Evolutionary conservation across 2,329 filamentous ascomycete genomes (phyloP), one percentile per base, ranked within the genome.

Genomic region (Blumeriella jaapii): DNA sequence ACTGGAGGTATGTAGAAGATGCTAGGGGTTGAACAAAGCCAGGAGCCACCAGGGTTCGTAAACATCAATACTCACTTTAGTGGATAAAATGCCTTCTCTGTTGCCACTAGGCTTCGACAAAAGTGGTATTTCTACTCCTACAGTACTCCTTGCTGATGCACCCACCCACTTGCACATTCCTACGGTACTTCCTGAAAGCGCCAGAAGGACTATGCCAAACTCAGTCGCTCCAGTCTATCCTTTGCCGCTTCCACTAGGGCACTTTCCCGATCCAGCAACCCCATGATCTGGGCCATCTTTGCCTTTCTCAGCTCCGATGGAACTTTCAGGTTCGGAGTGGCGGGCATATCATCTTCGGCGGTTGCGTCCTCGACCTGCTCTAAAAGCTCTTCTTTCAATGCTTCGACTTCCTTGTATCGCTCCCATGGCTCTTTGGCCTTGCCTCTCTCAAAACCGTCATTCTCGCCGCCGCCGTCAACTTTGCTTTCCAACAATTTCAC

Each of bases 181-280:
- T 23, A 7, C 20, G 11, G 20, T 23, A 23, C 11, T 23, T 11
- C 20, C n/a, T n/a, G n/a, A n/a, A n/a, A 23, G 20, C 11, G 6
- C 11, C 20, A 7, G 11, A 7, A 6, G 11, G 11, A 23, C 11
- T 33, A 43, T 20, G 29, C 13, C 34, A 55, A 38, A 27, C 42
- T 61, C 35, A 83, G 58, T 42, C 64, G 68, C 54, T 78, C 71
- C 43, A 84, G 57, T 38, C 78, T 65, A 38, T 64, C 64, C 46
- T 68, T 74, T 14, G 81, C 69, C 14, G 73, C 78, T 47, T 82
- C 77, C 5, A 83, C 72, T 49, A 83, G 56, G 4, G 75, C 75
- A 29, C 71, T 71, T 58, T 84, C 78, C 17, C 78, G 62, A 38
- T 78, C 74, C 45, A 84, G 58, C 40, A 82, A 56, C 17, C 60